Evolutionary conservation across 257 asterid species (phyloP), one percentile per base, ranked within the genome.

Genomic region (Solanum sejunctum): DNA sequence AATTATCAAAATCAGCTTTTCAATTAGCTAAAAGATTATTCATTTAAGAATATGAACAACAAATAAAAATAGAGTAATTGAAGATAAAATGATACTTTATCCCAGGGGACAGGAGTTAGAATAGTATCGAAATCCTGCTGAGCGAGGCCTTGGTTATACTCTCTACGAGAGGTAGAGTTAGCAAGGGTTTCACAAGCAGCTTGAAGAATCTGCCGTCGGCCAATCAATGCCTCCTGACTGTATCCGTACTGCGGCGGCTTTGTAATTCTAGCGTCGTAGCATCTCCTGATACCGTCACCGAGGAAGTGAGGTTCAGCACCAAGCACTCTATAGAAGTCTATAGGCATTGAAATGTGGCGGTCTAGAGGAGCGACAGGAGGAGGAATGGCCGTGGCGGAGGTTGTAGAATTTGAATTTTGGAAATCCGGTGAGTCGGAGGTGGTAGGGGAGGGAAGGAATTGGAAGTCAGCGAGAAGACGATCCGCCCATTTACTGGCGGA

Each of bases 401-500:
- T 58, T 7, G 88, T 26, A 57, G 91, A 88, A 79, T 84, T 87
- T 55, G 89, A 23, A 80, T 45, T 54, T n/a, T 82, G 83, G 41
- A 72, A 66, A 84, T 90, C 93, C 85, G 90, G 81, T 55, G 91
- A 77, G 51, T 91, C 90, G 13, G 93, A 71, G 41, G 82, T 16
- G 32, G 36, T 52, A 71, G 83, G 75, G 88, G 96, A 88, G 58
- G 99, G 99, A 79, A 93, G 93, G 90, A 95, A 97, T 80, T 97
- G 99, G 90, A 97, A 95, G 87, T 97, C 99, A 77, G 94, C 85
- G 85, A 97, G 92, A 45, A 97, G 98, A 86, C 99, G 98, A 39
- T 97, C 98, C 26, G 99, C 99, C 99, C 99, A 97, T 92, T 88
- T 93, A 89, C 96, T 95, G 82, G 95, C 89, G 69, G 94, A 23